Conservation (phyloP, 305 asterid genomes). For the Fraxinus xanthoxyloides region DNA sequence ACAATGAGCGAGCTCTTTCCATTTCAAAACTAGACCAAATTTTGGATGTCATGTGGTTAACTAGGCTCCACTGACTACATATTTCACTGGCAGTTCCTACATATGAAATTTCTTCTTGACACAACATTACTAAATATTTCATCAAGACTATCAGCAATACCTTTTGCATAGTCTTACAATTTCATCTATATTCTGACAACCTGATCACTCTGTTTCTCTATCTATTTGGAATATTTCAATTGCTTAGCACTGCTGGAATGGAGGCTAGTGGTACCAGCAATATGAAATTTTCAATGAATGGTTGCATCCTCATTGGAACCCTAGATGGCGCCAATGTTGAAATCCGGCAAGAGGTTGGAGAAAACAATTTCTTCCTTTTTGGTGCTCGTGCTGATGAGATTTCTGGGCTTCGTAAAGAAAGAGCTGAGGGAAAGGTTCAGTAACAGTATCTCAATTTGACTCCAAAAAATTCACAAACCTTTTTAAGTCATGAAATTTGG, state of each 20-base stretch:
- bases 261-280: conserved; percentile 81
- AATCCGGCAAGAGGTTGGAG: conserved; percentile 65
- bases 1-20: not conserved
- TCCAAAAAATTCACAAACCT: not conserved
- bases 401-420: conserved; percentile 52
- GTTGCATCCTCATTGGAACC: conserved; percentile 62
- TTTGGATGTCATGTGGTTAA: not conserved
- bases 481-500: not conserved
- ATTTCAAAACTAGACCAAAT: not conserved
- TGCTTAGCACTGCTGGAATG: conserved; percentile 63
- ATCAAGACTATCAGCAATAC: not conserved
- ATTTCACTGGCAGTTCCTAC: not conserved
- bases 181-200: not conserved
- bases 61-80: not conserved
- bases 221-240: not conserved
- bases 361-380: conserved; percentile 55
- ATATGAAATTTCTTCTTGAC: not conserved
- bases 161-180: not conserved
- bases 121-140: not conserved
- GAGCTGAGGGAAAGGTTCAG: conserved; percentile 47
- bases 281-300: conserved; percentile 70
- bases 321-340: conserved; percentile 74
- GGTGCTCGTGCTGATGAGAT: conserved; percentile 64
- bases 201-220: not conserved
- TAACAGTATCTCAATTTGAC: not conserved